These are phyloP conservation scores for Phaffia australis DNA, from an alignment of 768 basidiomycete genomes.

Conservation along the genomic window DNA sequence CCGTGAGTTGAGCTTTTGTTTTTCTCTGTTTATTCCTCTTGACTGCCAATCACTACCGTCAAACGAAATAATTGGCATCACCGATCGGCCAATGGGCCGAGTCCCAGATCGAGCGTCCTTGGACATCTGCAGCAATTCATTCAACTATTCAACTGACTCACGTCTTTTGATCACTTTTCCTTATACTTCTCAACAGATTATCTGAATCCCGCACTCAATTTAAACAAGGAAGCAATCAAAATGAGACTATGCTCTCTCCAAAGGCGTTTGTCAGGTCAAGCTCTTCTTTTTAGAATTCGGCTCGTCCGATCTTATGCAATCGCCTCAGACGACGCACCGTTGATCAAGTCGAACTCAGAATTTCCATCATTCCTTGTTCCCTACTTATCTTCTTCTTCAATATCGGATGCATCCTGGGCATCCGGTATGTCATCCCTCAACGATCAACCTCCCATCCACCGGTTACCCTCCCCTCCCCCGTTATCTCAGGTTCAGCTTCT, in stretches of 20 bases:
- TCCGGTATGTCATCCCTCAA: neutral
- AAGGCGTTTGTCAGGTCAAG: too few relatives aligned
- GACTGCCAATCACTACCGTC: too few relatives aligned
- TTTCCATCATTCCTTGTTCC: constrained; percentile 5
- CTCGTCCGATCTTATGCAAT: neutral
- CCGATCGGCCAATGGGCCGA: too few relatives aligned
- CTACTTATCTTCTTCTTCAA: neutral
- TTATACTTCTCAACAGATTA: neutral
- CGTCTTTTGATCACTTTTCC: neutral
- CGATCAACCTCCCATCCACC: neutral
- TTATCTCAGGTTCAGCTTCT: constrained; percentile 5
- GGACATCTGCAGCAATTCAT: too few relatives aligned
- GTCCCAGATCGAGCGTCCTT: too few relatives aligned
- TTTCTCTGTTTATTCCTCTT: too few relatives aligned
- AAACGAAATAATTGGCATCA: too few relatives aligned
- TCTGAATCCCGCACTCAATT: neutral
- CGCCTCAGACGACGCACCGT: neutral
- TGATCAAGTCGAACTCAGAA: neutral
- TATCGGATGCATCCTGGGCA: neutral
- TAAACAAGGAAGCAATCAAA: neutral
- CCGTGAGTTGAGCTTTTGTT: too few relatives aligned
- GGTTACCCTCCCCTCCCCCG: constrained; percentile 10
- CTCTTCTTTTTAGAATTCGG: neutral
- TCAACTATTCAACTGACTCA: too few relatives aligned
- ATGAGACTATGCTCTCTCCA: neutral